Evolutionary conservation across 1,284 basidiomycete species (phyloP).

Genomic region (Anthracocystis walkeri): DNA sequence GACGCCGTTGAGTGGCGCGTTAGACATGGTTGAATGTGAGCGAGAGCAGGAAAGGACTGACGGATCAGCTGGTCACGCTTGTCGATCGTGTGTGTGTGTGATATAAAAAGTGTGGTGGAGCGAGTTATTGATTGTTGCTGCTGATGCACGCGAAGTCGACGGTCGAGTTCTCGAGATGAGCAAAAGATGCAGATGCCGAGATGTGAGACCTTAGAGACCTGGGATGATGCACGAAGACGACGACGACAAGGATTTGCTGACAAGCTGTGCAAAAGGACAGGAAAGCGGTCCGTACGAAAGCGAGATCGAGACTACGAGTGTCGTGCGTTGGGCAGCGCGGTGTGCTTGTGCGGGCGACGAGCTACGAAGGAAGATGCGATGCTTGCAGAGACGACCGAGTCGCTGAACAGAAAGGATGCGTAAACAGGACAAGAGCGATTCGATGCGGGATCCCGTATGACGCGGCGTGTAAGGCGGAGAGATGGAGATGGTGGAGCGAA

Average conservation of each 20-base stretch:
- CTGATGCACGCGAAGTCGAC: slow-evolving; percentile 5
- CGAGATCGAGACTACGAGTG: slow-evolving; percentile 7
- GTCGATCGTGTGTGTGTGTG: not conserved
- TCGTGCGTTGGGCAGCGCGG: slow-evolving; percentile 6
- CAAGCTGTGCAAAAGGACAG: not conserved
- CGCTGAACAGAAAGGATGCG: slow-evolving; percentile 12
- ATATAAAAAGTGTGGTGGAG: not conserved
- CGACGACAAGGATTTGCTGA: not conserved
- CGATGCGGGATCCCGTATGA: slow-evolving; percentile 10
- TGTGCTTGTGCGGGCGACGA: not conserved
- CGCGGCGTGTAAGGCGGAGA: slow-evolving; percentile 8
- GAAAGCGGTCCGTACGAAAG: slow-evolving; percentile 8
- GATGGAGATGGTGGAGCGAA: not conserved
- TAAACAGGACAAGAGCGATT: slow-evolving; percentile 10
- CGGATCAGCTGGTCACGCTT: slow-evolving; percentile 6
- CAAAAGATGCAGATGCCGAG: slow-evolving; percentile 1
- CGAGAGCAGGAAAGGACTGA: slow-evolving; percentile 6
- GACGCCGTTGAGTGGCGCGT: slow-evolving; percentile 61
- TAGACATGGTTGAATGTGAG: slow-evolving; percentile 46
- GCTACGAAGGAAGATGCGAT: slow-evolving; percentile 4
- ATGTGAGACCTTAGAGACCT: not conserved
- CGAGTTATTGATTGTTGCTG: not conserved
- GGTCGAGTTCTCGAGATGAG: slow-evolving; percentile 8
- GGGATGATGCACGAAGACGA: slow-evolving; percentile 2
- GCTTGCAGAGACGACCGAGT: slow-evolving; percentile 9